A percentile compares a stretch with the other conserved stretches of the same genome.
Evolutionary conservation across 2,329 filamentous ascomycete species (phyloP).

Genomic region (Arthrobotrys megalospora): DNA sequence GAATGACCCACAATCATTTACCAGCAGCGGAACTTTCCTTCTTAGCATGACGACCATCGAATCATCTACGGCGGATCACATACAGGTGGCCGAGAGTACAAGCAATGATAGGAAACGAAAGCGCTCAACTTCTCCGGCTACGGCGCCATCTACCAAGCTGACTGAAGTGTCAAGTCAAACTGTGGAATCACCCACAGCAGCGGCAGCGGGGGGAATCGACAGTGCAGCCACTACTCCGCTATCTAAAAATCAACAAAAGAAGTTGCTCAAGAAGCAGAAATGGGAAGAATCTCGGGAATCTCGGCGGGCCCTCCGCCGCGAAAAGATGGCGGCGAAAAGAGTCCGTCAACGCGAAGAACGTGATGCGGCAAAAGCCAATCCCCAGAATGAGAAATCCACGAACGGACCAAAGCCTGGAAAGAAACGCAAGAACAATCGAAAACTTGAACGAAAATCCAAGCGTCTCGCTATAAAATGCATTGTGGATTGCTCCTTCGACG

Average conservation of each 20-base stretch:
- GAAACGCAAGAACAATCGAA: conserved; percentile 66
- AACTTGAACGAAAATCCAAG: conserved; percentile 65
- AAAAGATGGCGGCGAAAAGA: conserved; percentile 73
- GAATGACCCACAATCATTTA: no score
- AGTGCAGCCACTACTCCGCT: conserved; percentile 67
- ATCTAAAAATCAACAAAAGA: conserved; percentile 91
- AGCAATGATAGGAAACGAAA: conserved; percentile 46
- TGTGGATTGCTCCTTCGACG: conserved; percentile 92
- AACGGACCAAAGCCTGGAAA: conserved; percentile 66
- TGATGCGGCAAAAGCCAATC: conserved; percentile 71
- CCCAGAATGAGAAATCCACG: conserved; percentile 68
- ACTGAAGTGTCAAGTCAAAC: background rate
- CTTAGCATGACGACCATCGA: conserved; percentile 26
- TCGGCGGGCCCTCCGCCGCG: conserved; percentile 68
- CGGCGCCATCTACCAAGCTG: background rate
- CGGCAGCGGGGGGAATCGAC: background rate
- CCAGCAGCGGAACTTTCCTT: background rate
- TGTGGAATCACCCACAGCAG: background rate
- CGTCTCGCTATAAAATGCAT: conserved; percentile 84
- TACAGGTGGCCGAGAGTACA: background rate
- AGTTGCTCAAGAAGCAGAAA: conserved; percentile 77
- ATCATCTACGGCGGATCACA: background rate
- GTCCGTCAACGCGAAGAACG: conserved; percentile 69
- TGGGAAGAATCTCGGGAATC: conserved; percentile 81
- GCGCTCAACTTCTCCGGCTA: conserved; percentile 25